These are phyloP conservation scores for Aspergillus unguis DNA, from an alignment of 2,329 filamentous ascomycete genomes.

Conservation along the genomic window DNA sequence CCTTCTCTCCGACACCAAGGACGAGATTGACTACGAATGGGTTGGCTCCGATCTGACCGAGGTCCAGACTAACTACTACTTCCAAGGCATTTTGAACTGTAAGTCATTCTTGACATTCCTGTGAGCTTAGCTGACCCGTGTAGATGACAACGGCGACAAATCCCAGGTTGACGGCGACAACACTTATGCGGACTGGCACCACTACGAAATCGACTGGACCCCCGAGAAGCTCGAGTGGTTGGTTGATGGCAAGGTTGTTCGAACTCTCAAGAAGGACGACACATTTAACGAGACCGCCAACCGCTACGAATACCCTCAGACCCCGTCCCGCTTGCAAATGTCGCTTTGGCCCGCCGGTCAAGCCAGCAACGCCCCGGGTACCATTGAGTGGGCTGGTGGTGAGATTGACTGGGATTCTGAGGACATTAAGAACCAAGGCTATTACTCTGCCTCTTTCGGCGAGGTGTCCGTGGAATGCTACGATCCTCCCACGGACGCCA, in stretches of 20 bases:
- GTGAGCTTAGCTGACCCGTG: background rate
- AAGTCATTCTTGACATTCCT: conserved; percentile 40
- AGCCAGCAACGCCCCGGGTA: conserved; percentile 73
- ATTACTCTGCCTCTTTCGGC: conserved; percentile 80
- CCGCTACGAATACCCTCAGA: conserved; percentile 85
- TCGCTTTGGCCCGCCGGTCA: conserved; percentile 95
- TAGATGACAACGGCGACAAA: conserved; percentile 74
- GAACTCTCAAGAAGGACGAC: conserved; percentile 64
- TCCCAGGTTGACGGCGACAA: conserved; percentile 56
- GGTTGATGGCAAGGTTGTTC: conserved; percentile 74
- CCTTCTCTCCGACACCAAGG: conserved; percentile 89
- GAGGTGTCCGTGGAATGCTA: conserved; percentile 85
- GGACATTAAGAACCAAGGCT: conserved; percentile 78
- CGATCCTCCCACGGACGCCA: conserved; percentile 69
- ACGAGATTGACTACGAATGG: conserved; percentile 97
- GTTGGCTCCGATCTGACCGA: conserved; percentile 73
- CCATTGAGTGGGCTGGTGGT: conserved; percentile 88
- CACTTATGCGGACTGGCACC: conserved; percentile 76
- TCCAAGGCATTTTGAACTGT: conserved; percentile 90
- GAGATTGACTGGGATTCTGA: conserved; percentile 78
- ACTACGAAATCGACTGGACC: conserved; percentile 91
- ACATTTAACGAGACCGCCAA: conserved; percentile 84
- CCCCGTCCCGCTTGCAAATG: conserved; percentile 83
- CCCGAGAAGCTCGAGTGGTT: conserved; percentile 83
- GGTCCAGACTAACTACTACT: conserved; percentile 96